phyloP scores from a whole-genome alignment of 139 green algal genomes.

The Chloropicon primus region DNA sequence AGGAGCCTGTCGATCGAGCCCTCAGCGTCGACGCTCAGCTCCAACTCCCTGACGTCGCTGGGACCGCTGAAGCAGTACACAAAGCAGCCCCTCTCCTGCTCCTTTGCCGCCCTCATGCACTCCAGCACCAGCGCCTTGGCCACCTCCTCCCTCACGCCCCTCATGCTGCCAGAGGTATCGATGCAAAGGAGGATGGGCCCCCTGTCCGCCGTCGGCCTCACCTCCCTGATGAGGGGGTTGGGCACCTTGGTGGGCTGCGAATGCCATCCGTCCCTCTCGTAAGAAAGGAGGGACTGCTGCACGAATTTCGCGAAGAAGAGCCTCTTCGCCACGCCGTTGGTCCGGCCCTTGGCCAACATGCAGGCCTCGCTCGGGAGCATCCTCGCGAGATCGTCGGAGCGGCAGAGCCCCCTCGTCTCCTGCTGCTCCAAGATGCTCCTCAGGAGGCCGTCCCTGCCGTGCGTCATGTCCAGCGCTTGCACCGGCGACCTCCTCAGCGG shows the following conservation, averaged over 20 bases:
- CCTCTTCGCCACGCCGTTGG: not conserved
- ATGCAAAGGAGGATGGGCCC: not conserved
- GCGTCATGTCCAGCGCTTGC: conserved; percentile 10
- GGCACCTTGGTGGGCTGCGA: not conserved
- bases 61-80: not conserved
- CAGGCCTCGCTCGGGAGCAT: not conserved
- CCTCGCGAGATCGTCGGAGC: not conserved
- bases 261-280: not conserved
- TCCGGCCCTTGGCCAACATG: not conserved
- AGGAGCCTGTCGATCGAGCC: conserved; percentile 35
- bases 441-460: not conserved
- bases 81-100: not conserved
- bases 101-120: not conserved
- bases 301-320: not conserved
- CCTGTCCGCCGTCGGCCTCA: not conserved
- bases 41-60: not conserved
- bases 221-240: not conserved
- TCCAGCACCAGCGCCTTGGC: not conserved
- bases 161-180: not conserved
- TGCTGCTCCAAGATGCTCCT: not conserved
- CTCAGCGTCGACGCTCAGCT: not conserved
- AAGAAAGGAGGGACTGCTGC: not conserved
- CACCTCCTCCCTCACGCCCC: not conserved
- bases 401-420: not conserved
- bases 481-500: conserved; percentile 56